Evolutionary conservation across 495 filamentous ascomycete species (phyloP).

Genomic region (Sordaria brevicollis): DNA sequence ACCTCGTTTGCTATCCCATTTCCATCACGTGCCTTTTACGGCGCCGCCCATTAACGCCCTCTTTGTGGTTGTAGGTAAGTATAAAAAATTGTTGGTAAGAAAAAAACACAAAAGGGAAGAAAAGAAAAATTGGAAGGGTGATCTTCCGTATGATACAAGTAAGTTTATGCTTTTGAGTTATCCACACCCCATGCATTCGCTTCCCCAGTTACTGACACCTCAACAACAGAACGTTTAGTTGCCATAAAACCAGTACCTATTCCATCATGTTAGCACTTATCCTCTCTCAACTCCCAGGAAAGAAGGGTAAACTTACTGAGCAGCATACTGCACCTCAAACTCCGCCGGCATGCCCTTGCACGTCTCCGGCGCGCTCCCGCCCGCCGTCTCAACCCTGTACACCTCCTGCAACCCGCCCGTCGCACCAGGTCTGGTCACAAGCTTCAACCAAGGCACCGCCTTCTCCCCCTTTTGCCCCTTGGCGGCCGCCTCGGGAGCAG

Average conservation of each 20-base stretch:
- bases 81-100: background rate
- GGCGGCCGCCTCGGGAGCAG: conserved; percentile 49
- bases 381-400: conserved; percentile 79
- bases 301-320: conserved; percentile 50
- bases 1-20: background rate
- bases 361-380: conserved; percentile 64
- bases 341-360: conserved; percentile 52
- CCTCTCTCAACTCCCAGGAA: background rate
- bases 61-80: background rate
- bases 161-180: background rate
- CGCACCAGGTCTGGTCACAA: conserved; percentile 41
- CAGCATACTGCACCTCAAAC: conserved; percentile 72
- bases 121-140: background rate
- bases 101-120: conserved; percentile 1
- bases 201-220: background rate
- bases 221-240: background rate
- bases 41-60: background rate
- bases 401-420: conserved; percentile 58
- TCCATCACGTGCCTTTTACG: background rate
- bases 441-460: conserved; percentile 66
- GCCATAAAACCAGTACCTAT: conserved; percentile 33
- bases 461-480: conserved; percentile 39
- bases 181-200: background rate
- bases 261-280: conserved; percentile 1
- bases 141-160: conserved; percentile 5